Evolutionary conservation across 768 basidiomycete species (phyloP).

Genomic region (Galerina marginata): DNA sequence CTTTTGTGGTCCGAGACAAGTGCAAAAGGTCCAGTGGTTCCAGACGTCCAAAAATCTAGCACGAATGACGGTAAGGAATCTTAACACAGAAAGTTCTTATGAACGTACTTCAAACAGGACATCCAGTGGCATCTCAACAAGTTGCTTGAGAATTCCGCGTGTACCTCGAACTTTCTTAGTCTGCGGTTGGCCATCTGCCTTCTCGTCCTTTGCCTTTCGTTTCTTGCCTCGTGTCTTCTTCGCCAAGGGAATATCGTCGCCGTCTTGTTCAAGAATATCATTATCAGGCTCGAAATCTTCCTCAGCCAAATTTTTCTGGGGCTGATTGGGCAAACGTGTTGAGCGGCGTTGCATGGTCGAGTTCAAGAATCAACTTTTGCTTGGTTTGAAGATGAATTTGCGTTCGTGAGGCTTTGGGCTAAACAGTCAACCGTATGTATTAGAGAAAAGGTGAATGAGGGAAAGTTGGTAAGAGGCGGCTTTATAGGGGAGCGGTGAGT

Average conservation of each 20-base stretch:
- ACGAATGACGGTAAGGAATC: no score
- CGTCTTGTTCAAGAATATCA: not conserved
- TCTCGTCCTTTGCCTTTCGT: not conserved
- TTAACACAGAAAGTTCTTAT: no score
- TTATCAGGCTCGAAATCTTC: conserved; percentile 1
- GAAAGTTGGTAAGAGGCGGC: no score
- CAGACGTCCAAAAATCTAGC: not conserved
- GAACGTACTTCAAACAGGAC: conserved; percentile 30
- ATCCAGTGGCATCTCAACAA: conserved; percentile 32
- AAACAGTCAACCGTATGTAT: no score
- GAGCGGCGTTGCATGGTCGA: conserved; percentile 14
- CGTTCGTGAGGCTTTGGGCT: no score
- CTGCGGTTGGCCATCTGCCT: not conserved
- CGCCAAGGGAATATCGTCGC: not conserved
- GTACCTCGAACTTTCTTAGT: conserved; percentile 24
- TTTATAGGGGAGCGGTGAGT: no score
- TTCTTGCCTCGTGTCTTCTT: conserved; percentile 8
- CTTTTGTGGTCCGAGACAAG: not conserved
- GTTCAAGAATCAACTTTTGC: not conserved
- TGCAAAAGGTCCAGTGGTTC: not conserved
- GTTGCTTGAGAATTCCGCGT: conserved; percentile 26
- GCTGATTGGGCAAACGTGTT: not conserved
- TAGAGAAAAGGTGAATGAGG: no score
- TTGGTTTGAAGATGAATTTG: no score
- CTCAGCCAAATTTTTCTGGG: not conserved